Percentiles rank a stretch among this genome's conserved stretches.
phyloP scores from a whole-genome alignment of 768 basidiomycete genomes.

The Mycena kentingensis region DNA sequence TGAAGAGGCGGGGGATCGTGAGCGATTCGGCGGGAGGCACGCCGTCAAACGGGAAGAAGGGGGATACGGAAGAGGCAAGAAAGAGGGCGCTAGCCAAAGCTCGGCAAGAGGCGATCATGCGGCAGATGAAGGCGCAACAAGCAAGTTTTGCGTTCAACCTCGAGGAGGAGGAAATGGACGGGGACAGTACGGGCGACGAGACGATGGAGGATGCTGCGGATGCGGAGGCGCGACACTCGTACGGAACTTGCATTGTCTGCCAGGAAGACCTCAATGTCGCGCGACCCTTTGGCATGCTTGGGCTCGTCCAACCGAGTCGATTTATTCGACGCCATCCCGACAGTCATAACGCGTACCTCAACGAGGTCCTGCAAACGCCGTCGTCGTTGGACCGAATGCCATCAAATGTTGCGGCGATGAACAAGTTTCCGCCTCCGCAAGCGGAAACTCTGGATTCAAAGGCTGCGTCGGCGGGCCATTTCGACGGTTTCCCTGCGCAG shows the following conservation, averaged over 20 bases:
- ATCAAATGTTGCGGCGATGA: conserved; percentile 26
- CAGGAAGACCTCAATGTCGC: conserved; percentile 84
- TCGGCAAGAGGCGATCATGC: conserved; percentile 92
- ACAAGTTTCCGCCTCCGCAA: conserved; percentile 52
- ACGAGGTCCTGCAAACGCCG: conserved; percentile 68
- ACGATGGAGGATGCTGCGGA: conserved; percentile 52
- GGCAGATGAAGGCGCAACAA: conserved; percentile 93
- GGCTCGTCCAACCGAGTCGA: conserved; percentile 85
- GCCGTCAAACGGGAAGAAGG: conserved; percentile 15
- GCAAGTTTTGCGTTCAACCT: conserved; percentile 81
- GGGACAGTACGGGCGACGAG: conserved; percentile 72
- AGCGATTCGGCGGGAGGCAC: conserved; percentile 36
- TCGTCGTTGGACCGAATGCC: conserved; percentile 64
- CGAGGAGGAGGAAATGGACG: conserved; percentile 57
- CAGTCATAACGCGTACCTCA: conserved; percentile 60
- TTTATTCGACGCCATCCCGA: conserved; percentile 80
- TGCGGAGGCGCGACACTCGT: conserved; percentile 49
- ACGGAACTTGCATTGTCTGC: conserved; percentile 97
- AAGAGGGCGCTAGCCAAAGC: conserved; percentile 79
- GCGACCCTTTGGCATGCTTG: conserved; percentile 82
- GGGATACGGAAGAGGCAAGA: conserved; percentile 67
- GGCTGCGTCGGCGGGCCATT: conserved; percentile 46
- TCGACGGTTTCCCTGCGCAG: conserved; percentile 72
- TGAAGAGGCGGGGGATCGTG: conserved; percentile 45
- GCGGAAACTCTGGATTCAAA: conserved; percentile 52